phyloP scores from a whole-genome alignment of 768 basidiomycete species.

The Coprinopsis strossmayeri region DNA sequence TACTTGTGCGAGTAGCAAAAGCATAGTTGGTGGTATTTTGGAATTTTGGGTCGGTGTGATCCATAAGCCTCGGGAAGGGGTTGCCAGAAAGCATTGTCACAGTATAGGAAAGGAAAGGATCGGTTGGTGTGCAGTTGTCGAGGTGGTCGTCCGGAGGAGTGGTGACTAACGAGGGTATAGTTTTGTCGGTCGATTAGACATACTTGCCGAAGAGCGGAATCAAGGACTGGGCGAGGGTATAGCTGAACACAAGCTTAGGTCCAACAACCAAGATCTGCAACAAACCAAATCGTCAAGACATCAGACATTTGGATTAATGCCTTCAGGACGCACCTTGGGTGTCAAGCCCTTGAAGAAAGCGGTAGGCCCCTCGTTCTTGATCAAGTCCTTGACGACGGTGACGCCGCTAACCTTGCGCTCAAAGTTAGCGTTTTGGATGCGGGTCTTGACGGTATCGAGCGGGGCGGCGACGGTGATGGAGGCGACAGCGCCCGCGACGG shows the following conservation, averaged over 20 bases:
- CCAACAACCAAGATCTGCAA: slow-evolving; percentile 87
- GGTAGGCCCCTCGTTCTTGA: slow-evolving; percentile 75
- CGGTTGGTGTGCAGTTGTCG: too few species aligned
- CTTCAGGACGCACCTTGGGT: slow-evolving; percentile 67
- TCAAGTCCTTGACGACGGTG: slow-evolving; percentile 76
- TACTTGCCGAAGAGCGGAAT: slow-evolving; percentile 90
- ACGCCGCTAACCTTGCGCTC: slow-evolving; percentile 76
- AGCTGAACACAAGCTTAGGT: slow-evolving; percentile 97
- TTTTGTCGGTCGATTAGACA: slow-evolving; percentile 35
- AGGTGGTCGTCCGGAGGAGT: too few species aligned
- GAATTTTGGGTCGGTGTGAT: too few species aligned
- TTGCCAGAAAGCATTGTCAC: too few species aligned
- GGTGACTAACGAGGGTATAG: background rate
- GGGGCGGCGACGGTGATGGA: slow-evolving; percentile 96
- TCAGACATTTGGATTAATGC: background rate
- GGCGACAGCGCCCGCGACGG: slow-evolving; percentile 88
- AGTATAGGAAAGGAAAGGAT: too few species aligned
- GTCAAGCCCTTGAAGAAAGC: slow-evolving; percentile 97
- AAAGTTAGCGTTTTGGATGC: slow-evolving; percentile 98
- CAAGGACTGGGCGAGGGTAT: slow-evolving; percentile 92
- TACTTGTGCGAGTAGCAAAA: too few species aligned
- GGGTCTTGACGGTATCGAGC: slow-evolving; percentile 93
- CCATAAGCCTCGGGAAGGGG: too few species aligned
- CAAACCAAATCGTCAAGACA: background rate
- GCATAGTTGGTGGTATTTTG: too few species aligned